phyloP scores from a whole-genome alignment of 163 green algal genomes.

The Volvox carteri region DNA sequence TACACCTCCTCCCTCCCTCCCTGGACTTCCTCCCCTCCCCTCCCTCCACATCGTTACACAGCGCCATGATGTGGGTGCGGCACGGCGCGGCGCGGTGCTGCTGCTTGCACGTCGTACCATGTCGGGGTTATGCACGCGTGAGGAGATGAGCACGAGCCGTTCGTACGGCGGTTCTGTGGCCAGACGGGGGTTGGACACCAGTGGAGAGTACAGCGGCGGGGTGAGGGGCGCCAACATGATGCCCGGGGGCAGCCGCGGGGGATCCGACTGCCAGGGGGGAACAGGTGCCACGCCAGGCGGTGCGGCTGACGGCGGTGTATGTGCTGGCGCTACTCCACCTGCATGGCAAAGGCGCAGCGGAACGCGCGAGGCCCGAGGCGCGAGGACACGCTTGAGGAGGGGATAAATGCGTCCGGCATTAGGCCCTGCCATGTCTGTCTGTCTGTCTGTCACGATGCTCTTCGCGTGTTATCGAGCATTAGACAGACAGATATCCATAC shows the following conservation, averaged over 20 bases:
- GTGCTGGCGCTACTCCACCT: neutral
- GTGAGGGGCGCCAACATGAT: conserved; percentile 44
- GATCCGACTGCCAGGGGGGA: conserved; percentile 20
- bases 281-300: neutral
- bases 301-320: neutral
- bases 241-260: conserved; percentile 35
- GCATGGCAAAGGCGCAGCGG: neutral
- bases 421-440: too few relatives aligned
- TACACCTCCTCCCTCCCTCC: too few relatives aligned
- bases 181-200: conserved; percentile 48
- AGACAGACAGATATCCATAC: too few relatives aligned
- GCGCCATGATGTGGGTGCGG: too few relatives aligned
- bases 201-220: neutral
- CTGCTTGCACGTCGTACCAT: too few relatives aligned
- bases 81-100: too few relatives aligned
- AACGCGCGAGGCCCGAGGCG: neutral
- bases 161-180: conserved; percentile 41
- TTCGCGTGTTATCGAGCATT: too few relatives aligned
- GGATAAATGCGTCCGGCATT: too few relatives aligned
- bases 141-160: conserved; percentile 52
- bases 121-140: conserved; percentile 42
- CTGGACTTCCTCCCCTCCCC: too few relatives aligned
- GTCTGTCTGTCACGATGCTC: too few relatives aligned
- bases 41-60: too few relatives aligned
- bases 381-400: too few relatives aligned